Evolutionary conservation across 768 basidiomycete genomes (phyloP), one percentile per base, ranked within the genome.

Genomic region (Podaxis sp.): DNA sequence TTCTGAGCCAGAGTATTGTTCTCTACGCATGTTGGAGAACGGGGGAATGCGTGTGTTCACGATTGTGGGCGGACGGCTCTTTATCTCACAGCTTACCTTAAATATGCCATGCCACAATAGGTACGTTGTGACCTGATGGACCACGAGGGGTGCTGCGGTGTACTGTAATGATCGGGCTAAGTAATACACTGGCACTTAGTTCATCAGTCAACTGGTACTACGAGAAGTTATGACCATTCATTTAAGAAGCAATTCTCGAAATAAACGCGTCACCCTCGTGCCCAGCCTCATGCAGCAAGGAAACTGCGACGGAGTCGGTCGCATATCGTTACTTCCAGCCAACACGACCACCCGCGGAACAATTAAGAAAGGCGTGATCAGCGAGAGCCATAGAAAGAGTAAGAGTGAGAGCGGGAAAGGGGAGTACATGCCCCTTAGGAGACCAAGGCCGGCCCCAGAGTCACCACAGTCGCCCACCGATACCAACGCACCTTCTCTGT

Each of bases 1-100:
- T 4, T 60, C 58, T 15, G 56, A 4, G 4, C 61, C 66, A 11
- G 53, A 37, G 49, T 67, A 65, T 40, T 22, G 33, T 20, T 41
- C 51, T 48, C 64, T 46, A 15, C 55, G 28, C 61, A 62, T 62
- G 4, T 26, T 48, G 20, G 20, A 8, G 30, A 46, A 20, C 10
- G 22, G 41, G 41, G 24, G 15, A 24, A 50, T 3, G 49, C 5
- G 26, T 20, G 22, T 28, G 26, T 28, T 12, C 11, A 0, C 10
- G n/a, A 20, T n/a, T 17, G n/a, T 46, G 44, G 44, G 5, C 10
- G 33, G 33, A 33, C 33, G 33, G 33, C 33, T 33, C 33, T 46
- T 20, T 10, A 20, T 46, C 44, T 10, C 44, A 46, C 44, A 20
- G 10, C 44, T 46, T 20, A 10, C 44, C 44, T 46, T 20, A 46